Evolutionary conservation across 192 early-diverging fungal genomes (phyloP), one percentile per base, ranked within the genome.

Genomic region (Kickxella alabastrina): DNA sequence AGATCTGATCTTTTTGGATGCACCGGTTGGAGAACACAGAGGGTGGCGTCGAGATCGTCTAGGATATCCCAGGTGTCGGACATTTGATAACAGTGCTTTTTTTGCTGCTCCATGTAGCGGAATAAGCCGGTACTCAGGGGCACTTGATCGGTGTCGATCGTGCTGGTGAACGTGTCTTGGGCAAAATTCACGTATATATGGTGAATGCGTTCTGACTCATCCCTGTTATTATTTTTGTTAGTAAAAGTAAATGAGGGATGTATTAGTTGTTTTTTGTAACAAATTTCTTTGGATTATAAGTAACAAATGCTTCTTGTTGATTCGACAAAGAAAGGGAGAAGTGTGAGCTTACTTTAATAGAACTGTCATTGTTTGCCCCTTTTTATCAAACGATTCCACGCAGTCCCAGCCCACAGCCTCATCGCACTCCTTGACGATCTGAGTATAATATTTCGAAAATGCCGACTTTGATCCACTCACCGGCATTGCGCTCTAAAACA

Each of bases 21-120:
- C 6, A 46, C 55, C 3, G 70, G 70, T 24, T 66, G 63, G 15
- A 74, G 41, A 15, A 74, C 70, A 10, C 63, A 66, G 1, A 74
- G 50, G 21, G 62, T 36, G 6, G 37, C 6, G 38, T 74, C 70
- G 18, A 74, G 24, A 5, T 66, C 46, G 22, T 74, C 70, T 14
- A 74, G 47, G 36, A 62, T 5, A 8, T 21, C 42, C 70, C 70
- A 73, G 22, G 49, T 38, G 12, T 44, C 63, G 2, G 17, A 12
- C 12, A 65, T 36, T 24, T 56, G 42, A 12, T 14, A 36, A 27
- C 35, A 23, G 12, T 32, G 31, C 31, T 32, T 32, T 53, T 52
- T 51, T 15, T 65, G 29, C 7, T n/a, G 32, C 0, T 58, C 62
- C 21, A 73, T 18, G 43, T 73, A 66, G 17, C 46, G 34, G 0